A percentile compares a stretch with the other conserved stretches of the same genome.
Conservation (phyloP, 148 eudicot genomes). For the Camellia granthamiana region DNA sequence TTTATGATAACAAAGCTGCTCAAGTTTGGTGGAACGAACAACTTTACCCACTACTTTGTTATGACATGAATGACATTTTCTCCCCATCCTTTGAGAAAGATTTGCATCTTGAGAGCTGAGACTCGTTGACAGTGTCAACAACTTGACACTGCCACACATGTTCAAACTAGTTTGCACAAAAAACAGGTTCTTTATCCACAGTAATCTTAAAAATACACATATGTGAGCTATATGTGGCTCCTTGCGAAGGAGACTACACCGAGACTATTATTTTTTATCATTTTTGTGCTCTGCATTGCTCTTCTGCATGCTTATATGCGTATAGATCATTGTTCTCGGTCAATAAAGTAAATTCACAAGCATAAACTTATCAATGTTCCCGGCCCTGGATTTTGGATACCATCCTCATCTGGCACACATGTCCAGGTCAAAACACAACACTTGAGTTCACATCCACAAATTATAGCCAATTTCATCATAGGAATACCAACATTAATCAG, state of each 20-base stretch:
- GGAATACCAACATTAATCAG: neutral
- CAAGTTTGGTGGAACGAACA: slow-evolving; percentile 1
- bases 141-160: neutral
- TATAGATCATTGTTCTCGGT: no score
- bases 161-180: neutral
- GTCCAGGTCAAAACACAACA: neutral
- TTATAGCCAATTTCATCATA: neutral
- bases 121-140: no score
- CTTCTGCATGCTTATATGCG: neutral
- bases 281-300: neutral
- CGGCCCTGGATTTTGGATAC: no score
- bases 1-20: neutral
- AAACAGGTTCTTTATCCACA: neutral
- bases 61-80: neutral
- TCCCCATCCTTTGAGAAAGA: neutral
- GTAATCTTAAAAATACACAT: neutral
- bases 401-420: no score
- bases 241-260: neutral
- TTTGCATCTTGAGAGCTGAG: neutral
- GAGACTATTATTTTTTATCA: neutral
- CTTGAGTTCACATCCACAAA: neutral
- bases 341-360: no score
- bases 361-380: no score
- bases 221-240: neutral
- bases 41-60: neutral